A percentile compares a stretch with the other conserved stretches of the same genome.
Evolutionary conservation across 148 eudicot genomes (phyloP).

Genomic region (Silene conica): DNA sequence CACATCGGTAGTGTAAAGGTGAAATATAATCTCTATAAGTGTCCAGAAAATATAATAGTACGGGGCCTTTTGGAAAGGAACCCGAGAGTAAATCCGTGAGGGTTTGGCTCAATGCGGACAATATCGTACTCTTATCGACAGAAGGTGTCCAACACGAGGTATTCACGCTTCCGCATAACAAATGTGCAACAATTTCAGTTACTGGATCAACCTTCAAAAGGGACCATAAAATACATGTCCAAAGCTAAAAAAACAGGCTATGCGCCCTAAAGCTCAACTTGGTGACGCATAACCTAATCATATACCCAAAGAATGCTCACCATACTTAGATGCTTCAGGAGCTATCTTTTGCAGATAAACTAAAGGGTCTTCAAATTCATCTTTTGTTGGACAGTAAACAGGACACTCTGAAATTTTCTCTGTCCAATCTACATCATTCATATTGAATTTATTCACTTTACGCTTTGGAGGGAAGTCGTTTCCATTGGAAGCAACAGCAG

Average conservation of each 20-base stretch:
- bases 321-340: slow-evolving; percentile 89
- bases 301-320: slow-evolving; percentile 29
- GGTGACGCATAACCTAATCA: background rate
- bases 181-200: background rate
- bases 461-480: slow-evolving; percentile 38
- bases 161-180: too few relatives aligned
- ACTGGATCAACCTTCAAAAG: background rate
- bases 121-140: too few relatives aligned
- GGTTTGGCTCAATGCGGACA: too few relatives aligned
- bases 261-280: slow-evolving; percentile 1
- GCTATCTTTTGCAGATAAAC: slow-evolving; percentile 82
- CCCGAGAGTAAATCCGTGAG: too few relatives aligned
- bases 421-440: slow-evolving; percentile 61
- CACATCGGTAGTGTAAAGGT: too few relatives aligned
- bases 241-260: background rate
- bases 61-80: too few relatives aligned
- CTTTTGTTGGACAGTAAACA: slow-evolving; percentile 63
- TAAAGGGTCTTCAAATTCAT: slow-evolving; percentile 93
- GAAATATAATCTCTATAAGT: too few relatives aligned
- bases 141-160: too few relatives aligned
- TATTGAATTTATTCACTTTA: slow-evolving; percentile 56
- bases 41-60: too few relatives aligned
- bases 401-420: slow-evolving; percentile 80
- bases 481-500: slow-evolving; percentile 33
- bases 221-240: background rate